Percentiles rank a stretch among this genome's conserved stretches.
Conservation (phyloP, 306 rosid genomes). For the Lathyrus aphaca region DNA sequence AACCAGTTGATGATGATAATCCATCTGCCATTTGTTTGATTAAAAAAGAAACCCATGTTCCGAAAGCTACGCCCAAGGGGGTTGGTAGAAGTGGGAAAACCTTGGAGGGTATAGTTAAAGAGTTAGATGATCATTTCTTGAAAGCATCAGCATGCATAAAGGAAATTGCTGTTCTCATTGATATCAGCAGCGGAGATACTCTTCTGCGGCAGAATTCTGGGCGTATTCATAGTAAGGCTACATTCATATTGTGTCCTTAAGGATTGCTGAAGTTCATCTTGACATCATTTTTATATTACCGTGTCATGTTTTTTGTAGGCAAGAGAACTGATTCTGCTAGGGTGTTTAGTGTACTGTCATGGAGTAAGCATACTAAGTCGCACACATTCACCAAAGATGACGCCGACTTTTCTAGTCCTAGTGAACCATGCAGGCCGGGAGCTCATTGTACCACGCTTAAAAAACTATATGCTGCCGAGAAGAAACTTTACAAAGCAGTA, state of each 20-base stretch:
- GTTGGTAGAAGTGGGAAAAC: constrained; percentile 60
- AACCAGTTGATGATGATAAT: constrained; percentile 40
- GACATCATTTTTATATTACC: constrained; percentile 22
- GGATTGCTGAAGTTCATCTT: background rate
- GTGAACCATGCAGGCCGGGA: constrained; percentile 91
- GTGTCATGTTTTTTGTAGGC: constrained; percentile 53
- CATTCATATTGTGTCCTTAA: constrained; percentile 29
- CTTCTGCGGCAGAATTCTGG: constrained; percentile 54
- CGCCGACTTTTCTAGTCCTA: constrained; percentile 48
- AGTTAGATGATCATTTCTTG: constrained; percentile 82
- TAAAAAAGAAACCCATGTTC: constrained; percentile 37
- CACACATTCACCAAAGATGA: constrained; percentile 56
- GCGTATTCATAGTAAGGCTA: constrained; percentile 56
- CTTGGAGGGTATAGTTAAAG: constrained; percentile 66
- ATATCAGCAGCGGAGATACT: constrained; percentile 56
- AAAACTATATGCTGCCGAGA: constrained; percentile 69
- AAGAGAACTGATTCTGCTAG: constrained; percentile 71
- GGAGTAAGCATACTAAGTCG: constrained; percentile 79
- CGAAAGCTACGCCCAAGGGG: constrained; percentile 42
- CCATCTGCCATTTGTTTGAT: constrained; percentile 47
- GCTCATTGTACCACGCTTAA: constrained; percentile 86
- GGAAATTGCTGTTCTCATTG: constrained; percentile 85
- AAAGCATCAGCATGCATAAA: constrained; percentile 75
- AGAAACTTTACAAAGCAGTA: constrained; percentile 70
- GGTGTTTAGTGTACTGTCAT: constrained; percentile 80